Evolutionary conservation across 2,329 filamentous ascomycete genomes (phyloP).

Genomic region (Colletotrichum tabaci): DNA sequence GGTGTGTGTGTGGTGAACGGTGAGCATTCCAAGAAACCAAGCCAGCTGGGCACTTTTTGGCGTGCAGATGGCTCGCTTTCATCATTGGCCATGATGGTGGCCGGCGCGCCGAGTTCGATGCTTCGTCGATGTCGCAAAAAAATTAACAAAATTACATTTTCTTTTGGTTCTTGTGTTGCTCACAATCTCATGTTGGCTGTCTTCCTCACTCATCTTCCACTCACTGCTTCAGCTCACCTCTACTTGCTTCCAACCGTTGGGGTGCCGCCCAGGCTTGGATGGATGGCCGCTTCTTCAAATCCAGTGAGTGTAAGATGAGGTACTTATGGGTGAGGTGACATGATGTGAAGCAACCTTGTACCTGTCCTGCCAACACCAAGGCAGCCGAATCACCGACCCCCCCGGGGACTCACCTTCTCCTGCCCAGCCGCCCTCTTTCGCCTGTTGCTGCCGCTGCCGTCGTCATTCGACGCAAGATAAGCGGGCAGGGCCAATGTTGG

Average conservation of each 20-base stretch:
- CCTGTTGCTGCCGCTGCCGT: background rate
- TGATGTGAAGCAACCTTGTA: background rate
- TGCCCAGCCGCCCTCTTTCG: background rate
- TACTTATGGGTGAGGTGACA: background rate
- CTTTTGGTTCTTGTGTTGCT: background rate
- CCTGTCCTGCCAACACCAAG: background rate
- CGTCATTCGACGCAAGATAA: constrained; percentile 2
- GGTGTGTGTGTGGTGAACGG: background rate
- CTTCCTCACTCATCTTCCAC: background rate
- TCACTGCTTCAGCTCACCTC: background rate
- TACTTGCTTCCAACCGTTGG: too few relatives aligned
- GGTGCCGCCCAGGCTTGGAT: background rate
- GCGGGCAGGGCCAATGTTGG: constrained; percentile 1
- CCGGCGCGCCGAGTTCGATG: background rate
- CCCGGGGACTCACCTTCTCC: background rate
- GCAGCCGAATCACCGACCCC: too few relatives aligned
- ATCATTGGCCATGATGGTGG: background rate
- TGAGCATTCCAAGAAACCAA: background rate
- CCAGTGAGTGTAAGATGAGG: background rate
- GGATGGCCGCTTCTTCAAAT: background rate
- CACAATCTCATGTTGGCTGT: background rate
- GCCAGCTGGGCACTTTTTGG: background rate
- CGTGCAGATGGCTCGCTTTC: background rate
- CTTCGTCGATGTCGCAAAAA: background rate
- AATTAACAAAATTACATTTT: background rate